Evolutionary conservation across 2,329 filamentous ascomycete species (phyloP).

Genomic region (Dryadomyces quercus-mongolicae): DNA sequence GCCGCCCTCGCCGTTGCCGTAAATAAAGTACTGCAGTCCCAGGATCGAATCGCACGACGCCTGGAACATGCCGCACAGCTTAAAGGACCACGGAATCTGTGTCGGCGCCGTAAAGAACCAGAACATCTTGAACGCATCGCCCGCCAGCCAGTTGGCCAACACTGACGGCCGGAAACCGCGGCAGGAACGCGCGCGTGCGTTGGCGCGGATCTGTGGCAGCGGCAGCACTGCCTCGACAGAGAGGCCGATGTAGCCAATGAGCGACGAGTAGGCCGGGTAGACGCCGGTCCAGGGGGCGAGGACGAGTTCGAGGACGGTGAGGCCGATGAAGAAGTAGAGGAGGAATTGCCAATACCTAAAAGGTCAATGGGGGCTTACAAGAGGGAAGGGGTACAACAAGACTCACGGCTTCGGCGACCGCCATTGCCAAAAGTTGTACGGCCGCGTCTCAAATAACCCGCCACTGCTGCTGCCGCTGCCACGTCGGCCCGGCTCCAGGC

Average conservation of each 20-base stretch:
- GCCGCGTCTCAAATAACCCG: constrained; percentile 35
- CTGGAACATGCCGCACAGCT: constrained; percentile 73
- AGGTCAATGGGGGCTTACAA: no score
- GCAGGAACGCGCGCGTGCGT: constrained; percentile 55
- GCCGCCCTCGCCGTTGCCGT: constrained; percentile 44
- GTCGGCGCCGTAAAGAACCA: constrained; percentile 66
- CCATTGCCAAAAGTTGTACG: constrained; percentile 80
- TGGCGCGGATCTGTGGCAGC: constrained; percentile 65
- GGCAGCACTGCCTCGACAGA: constrained; percentile 72
- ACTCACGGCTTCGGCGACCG: constrained; percentile 53
- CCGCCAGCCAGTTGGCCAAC: constrained; percentile 64
- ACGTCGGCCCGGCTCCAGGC: constrained; percentile 23
- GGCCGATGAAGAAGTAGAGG: constrained; percentile 48
- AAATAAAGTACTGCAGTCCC: constrained; percentile 62
- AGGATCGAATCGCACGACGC: constrained; percentile 63
- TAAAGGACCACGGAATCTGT: constrained; percentile 66
- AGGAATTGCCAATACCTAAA: constrained; percentile 67
- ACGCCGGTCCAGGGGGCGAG: constrained; percentile 43
- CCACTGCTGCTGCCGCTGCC: constrained; percentile 9
- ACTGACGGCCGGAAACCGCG: constrained; percentile 69
- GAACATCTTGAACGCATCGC: constrained; percentile 79
- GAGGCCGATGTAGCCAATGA: constrained; percentile 65
- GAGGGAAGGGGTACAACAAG: no score
- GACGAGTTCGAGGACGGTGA: constrained; percentile 55
- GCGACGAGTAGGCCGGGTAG: constrained; percentile 52